Percentiles rank a stretch among this genome's conserved stretches.
These are phyloP conservation scores for Mallotus repandus DNA, from an alignment of 441 rosid species.

Conservation along the genomic window DNA sequence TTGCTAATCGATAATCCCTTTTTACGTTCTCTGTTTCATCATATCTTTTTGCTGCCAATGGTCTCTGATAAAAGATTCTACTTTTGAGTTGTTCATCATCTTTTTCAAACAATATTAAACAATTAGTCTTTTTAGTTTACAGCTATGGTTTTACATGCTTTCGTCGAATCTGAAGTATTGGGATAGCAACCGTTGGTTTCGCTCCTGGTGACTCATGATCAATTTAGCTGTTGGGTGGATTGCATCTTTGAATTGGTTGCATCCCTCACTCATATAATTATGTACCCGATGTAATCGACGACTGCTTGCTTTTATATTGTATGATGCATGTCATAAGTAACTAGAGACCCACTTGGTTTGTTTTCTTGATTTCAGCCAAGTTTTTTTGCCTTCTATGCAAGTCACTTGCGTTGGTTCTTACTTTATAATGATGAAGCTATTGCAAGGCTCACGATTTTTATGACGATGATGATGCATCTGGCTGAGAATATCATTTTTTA, in stretches of 20 bases:
- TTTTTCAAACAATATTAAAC: too few species aligned
- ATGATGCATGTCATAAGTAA: too few species aligned
- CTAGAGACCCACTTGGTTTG: too few species aligned
- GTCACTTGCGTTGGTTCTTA: neutral
- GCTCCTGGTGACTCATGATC: neutral
- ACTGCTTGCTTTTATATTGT: too few species aligned
- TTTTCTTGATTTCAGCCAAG: neutral
- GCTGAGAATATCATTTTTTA: neutral
- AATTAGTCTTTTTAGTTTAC: neutral
- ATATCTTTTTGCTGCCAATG: neutral
- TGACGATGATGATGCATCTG: neutral
- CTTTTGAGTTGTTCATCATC: neutral
- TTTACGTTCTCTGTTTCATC: neutral
- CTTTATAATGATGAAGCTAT: constrained; percentile 6
- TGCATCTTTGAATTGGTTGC: neutral
- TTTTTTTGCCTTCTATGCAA: neutral
- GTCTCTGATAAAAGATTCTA: constrained; percentile 1
- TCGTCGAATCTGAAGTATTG: neutral
- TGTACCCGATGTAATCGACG: too few species aligned
- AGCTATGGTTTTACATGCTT: neutral
- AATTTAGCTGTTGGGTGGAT: neutral
- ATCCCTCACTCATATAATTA: neutral
- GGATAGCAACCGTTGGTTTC: neutral
- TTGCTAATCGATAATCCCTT: neutral
- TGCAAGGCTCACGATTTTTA: neutral